These are phyloP conservation scores for Gossypium arboreum DNA, from an alignment of 345 rosid species.

Conservation along the genomic window DNA sequence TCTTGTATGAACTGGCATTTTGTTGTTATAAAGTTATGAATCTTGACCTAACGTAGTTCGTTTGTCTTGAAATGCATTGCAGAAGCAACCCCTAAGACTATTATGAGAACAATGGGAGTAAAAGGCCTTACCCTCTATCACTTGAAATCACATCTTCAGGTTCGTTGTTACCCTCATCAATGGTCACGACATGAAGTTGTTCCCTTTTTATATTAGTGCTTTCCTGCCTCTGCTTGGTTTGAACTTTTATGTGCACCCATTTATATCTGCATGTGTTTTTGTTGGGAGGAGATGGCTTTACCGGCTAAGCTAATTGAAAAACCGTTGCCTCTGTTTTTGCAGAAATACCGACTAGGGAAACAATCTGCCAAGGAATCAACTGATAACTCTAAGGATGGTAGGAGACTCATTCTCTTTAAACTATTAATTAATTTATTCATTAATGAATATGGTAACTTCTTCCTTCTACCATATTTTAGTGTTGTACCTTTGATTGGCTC, in stretches of 20 bases:
- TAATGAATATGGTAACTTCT: not conserved
- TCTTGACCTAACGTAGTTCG: not conserved
- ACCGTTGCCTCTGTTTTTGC: slow-evolving; percentile 13
- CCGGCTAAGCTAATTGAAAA: not conserved
- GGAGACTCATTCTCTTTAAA: slow-evolving; percentile 7
- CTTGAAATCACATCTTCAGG: slow-evolving; percentile 93
- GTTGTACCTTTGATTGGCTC: not conserved
- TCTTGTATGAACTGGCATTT: not conserved
- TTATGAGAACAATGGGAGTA: slow-evolving; percentile 90
- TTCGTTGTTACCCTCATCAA: slow-evolving; percentile 23
- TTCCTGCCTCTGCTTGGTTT: not conserved
- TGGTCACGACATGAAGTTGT: not conserved
- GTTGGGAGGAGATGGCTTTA: not conserved
- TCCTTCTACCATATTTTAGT: not conserved
- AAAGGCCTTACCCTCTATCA: slow-evolving; percentile 95
- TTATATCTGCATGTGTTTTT: not conserved
- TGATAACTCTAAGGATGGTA: slow-evolving; percentile 89
- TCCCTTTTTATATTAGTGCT: not conserved
- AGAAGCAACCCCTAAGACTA: slow-evolving; percentile 94
- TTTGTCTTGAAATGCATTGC: slow-evolving; percentile 20
- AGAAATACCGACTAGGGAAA: slow-evolving; percentile 91
- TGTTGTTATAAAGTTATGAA: not conserved
- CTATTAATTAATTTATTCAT: not conserved
- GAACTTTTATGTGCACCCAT: not conserved
- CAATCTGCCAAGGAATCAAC: slow-evolving; percentile 75